Conservation (phyloP, 805 yeast species). For the Torulaspora indica region DNA sequence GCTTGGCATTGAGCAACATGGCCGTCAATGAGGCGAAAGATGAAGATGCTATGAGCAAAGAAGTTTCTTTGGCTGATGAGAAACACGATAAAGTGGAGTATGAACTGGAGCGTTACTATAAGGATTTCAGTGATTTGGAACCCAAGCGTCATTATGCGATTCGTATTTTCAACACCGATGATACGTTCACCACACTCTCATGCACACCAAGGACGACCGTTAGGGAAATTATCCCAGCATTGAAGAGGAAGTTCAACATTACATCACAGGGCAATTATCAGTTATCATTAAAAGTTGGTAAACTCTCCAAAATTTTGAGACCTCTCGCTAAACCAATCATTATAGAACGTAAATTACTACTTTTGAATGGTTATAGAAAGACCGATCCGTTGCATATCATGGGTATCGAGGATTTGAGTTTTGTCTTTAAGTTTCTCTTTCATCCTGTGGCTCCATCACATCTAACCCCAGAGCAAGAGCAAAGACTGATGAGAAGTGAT, state of each 20-base stretch:
- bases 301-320: constrained; percentile 65
- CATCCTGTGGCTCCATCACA: constrained; percentile 58
- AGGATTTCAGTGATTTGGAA: constrained; percentile 35
- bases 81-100: constrained; percentile 37
- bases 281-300: constrained; percentile 70
- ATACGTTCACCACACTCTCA: constrained; percentile 73
- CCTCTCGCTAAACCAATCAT: constrained; percentile 70
- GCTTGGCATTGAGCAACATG: background rate
- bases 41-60: constrained; percentile 7
- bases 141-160: constrained; percentile 39
- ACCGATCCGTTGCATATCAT: constrained; percentile 71
- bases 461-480: constrained; percentile 64
- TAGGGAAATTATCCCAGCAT: constrained; percentile 61
- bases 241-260: constrained; percentile 74
- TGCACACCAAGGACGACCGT: constrained; percentile 76
- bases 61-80: constrained; percentile 27
- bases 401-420: constrained; percentile 80
- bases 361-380: constrained; percentile 72
- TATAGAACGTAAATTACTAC: constrained; percentile 66
- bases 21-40: constrained; percentile 6
- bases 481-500: constrained; percentile 51
- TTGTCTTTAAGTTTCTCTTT: constrained; percentile 73
- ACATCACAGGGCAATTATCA: constrained; percentile 69
- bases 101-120: constrained; percentile 37
- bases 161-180: constrained; percentile 79